Evolutionary conservation across 768 basidiomycete genomes (phyloP).

Genomic region (Kwoniella sp.): DNA sequence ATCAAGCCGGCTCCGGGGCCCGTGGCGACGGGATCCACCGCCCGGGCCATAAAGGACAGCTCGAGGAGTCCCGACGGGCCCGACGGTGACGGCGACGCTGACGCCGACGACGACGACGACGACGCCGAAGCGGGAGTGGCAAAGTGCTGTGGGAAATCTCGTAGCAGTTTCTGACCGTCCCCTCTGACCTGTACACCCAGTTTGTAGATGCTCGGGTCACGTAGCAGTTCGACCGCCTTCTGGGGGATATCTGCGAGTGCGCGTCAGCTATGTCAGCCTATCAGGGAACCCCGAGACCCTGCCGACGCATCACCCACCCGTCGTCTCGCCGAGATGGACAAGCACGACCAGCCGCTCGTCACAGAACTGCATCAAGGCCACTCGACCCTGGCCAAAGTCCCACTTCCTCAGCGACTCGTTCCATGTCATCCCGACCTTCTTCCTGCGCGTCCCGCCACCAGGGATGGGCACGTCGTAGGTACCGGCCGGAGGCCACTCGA

Average conservation of each 20-base stretch:
- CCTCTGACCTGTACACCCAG: constrained; percentile 39
- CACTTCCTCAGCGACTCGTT: constrained; percentile 8
- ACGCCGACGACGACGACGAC: background rate
- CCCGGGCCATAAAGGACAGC: constrained; percentile 39
- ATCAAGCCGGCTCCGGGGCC: constrained; percentile 37
- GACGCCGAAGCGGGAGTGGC: background rate
- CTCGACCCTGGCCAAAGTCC: constrained; percentile 26
- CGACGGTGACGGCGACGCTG: background rate
- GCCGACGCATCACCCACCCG: constrained; percentile 17
- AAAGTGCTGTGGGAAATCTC: constrained; percentile 38
- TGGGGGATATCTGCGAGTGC: constrained; percentile 24
- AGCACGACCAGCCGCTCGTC: constrained; percentile 35
- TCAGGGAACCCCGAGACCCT: background rate
- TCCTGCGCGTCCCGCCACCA: background rate
- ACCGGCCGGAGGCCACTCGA: constrained; percentile 45
- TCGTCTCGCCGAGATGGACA: constrained; percentile 33
- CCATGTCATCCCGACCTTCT: constrained; percentile 17
- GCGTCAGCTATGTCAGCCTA: background rate
- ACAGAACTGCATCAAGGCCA: constrained; percentile 35
- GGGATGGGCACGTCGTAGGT: constrained; percentile 1
- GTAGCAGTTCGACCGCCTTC: constrained; percentile 27
- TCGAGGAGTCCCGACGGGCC: constrained; percentile 30
- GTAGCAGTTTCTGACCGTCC: constrained; percentile 39
- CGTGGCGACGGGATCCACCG: constrained; percentile 37
- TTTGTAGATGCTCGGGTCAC: constrained; percentile 28